phyloP scores from a whole-genome alignment of 2,329 filamentous ascomycete genomes.

The Atkinsonella texensis region DNA sequence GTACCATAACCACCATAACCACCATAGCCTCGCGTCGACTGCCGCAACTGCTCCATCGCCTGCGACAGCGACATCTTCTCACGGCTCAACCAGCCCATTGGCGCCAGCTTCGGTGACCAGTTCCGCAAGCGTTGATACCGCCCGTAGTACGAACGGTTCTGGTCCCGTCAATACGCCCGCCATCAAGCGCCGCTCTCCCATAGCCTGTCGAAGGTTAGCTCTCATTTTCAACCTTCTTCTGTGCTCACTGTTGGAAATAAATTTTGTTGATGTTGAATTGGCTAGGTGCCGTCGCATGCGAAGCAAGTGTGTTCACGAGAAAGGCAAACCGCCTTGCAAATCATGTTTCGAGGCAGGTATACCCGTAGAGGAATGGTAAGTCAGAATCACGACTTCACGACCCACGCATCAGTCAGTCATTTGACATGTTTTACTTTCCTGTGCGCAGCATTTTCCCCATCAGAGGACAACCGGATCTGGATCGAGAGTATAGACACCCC shows the following conservation, averaged over 20 bases:
- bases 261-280: background rate
- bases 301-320: slow-evolving; percentile 42
- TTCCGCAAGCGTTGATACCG: slow-evolving; percentile 1
- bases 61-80: background rate
- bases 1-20: background rate
- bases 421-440: background rate
- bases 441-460: slow-evolving; percentile 34
- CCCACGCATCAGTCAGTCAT: background rate
- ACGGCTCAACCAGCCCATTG: slow-evolving; percentile 2
- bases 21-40: slow-evolving; percentile 1
- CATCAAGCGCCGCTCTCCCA: slow-evolving; percentile 37
- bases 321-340: slow-evolving; percentile 36
- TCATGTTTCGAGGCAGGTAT: slow-evolving; percentile 39
- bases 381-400: background rate
- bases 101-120: slow-evolving; percentile 1
- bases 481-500: slow-evolving; percentile 45
- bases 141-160: background rate
- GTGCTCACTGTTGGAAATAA: background rate
- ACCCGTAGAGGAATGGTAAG: slow-evolving; percentile 36
- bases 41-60: background rate
- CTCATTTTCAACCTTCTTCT: slow-evolving; percentile 1
- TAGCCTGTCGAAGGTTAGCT: slow-evolving; percentile 40
- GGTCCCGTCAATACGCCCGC: slow-evolving; percentile 7
- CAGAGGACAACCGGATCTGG: slow-evolving; percentile 40
- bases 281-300: slow-evolving; percentile 42